Conservation (phyloP, 176 grass and related monocot genomes). For the Triticum timopheevii region DNA sequence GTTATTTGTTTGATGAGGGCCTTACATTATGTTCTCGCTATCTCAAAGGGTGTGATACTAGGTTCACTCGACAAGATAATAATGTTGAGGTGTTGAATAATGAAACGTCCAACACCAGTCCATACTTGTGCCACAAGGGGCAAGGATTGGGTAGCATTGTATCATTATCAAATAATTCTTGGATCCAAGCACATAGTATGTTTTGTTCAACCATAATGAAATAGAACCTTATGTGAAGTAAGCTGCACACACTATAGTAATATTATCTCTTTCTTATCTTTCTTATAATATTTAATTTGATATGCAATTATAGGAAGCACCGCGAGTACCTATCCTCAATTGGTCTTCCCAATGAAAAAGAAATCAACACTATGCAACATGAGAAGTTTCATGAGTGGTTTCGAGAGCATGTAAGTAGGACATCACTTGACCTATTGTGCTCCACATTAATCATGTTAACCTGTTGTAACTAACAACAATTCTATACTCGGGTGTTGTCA, state of each 20-base stretch:
- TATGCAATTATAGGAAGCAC: not conserved
- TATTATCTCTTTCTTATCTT: not conserved
- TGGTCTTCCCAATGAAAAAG: not conserved
- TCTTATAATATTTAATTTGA: not conserved
- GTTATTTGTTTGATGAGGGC: not conserved
- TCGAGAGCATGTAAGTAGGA: constrained; percentile 4
- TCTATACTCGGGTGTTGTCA: not conserved
- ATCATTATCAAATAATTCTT: not conserved
- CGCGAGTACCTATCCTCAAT: not conserved
- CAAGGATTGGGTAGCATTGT: not conserved
- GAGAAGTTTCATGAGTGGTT: constrained; percentile 12
- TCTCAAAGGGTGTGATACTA: not conserved
- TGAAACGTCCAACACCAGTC: not conserved
- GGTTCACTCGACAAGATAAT: not conserved
- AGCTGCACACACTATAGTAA: not conserved
- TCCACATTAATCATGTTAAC: not conserved
- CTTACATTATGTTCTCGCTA: not conserved
- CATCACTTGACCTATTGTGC: not conserved
- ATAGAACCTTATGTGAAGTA: not conserved
- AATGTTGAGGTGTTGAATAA: not conserved
- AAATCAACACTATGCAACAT: not conserved
- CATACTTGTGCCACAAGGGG: not conserved
- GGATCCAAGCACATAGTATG: not conserved
- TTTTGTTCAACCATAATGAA: not conserved
- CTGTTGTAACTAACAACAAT: not conserved